Evolutionary conservation across 2,329 filamentous ascomycete genomes (phyloP).

Genomic region (Penicillium sp.): DNA sequence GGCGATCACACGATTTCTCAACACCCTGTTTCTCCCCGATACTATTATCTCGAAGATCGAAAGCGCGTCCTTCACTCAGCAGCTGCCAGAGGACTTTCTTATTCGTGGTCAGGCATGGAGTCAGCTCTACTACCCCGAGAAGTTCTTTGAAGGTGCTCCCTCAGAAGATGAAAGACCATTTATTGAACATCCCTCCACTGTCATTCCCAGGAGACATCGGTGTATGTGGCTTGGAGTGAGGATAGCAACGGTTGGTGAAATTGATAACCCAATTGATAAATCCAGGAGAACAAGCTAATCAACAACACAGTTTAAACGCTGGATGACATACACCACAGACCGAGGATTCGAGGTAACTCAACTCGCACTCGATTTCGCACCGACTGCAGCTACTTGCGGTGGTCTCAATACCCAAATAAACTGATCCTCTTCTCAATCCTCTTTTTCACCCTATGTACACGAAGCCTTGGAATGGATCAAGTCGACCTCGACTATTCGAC

Average conservation of each 20-base stretch:
- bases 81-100: slow-evolving; percentile 56
- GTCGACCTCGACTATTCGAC: slow-evolving; percentile 11
- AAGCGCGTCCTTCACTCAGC: slow-evolving; percentile 40
- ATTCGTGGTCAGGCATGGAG: slow-evolving; percentile 54
- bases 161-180: slow-evolving; percentile 53
- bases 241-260: slow-evolving; percentile 39
- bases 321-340: slow-evolving; percentile 36
- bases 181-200: slow-evolving; percentile 48
- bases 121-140: slow-evolving; percentile 44
- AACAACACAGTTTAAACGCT: slow-evolving; percentile 32
- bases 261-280: not conserved
- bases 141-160: slow-evolving; percentile 48
- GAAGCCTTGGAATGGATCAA: slow-evolving; percentile 2
- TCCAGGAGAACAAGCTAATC: slow-evolving; percentile 3
- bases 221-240: slow-evolving; percentile 48
- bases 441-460: slow-evolving; percentile 6
- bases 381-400: slow-evolving; percentile 18
- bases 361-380: slow-evolving; percentile 23
- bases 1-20: slow-evolving; percentile 49
- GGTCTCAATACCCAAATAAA: slow-evolving; percentile 9
- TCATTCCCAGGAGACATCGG: slow-evolving; percentile 47
- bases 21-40: slow-evolving; percentile 45
- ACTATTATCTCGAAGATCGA: slow-evolving; percentile 35
- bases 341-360: slow-evolving; percentile 32
- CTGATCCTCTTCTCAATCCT: too few species aligned